phyloP scores from a whole-genome alignment of 2,329 filamentous ascomycete genomes.

The Trichoderma gracile region DNA sequence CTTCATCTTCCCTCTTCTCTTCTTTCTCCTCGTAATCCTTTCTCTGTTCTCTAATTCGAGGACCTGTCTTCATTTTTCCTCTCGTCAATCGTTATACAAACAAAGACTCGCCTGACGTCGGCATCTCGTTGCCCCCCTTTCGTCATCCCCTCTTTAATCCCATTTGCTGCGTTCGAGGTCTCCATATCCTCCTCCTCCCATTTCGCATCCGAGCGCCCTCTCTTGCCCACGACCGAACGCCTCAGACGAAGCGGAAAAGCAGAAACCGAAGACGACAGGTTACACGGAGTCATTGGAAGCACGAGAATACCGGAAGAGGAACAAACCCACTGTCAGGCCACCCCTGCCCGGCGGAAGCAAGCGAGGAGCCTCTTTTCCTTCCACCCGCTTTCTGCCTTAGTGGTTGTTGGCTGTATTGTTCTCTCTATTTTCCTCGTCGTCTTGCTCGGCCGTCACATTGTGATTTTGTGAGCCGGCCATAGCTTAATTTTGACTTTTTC shows the following conservation, averaged over 20 bases:
- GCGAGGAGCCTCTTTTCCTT: neutral
- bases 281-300: neutral
- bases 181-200: constrained; percentile 5
- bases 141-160: constrained; percentile 19
- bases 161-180: neutral
- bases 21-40: neutral
- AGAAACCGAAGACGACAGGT: neutral
- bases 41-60: neutral
- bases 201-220: neutral
- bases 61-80: neutral
- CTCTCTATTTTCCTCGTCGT: neutral
- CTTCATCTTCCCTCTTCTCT: neutral
- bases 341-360: constrained; percentile 16
- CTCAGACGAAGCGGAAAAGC: constrained; percentile 4
- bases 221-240: neutral
- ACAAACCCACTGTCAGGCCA: neutral
- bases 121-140: constrained; percentile 6
- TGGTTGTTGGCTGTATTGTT: neutral
- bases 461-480: neutral
- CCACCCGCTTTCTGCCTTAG: neutral
- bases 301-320: neutral
- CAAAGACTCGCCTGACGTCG: neutral
- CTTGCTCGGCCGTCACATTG: constrained; percentile 5
- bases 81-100: constrained; percentile 21
- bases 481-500: neutral